Percentiles rank a stretch among this genome's conserved stretches.
Conservation (phyloP, 495 filamentous ascomycete species). For the Trypethelium eluteriae region DNA sequence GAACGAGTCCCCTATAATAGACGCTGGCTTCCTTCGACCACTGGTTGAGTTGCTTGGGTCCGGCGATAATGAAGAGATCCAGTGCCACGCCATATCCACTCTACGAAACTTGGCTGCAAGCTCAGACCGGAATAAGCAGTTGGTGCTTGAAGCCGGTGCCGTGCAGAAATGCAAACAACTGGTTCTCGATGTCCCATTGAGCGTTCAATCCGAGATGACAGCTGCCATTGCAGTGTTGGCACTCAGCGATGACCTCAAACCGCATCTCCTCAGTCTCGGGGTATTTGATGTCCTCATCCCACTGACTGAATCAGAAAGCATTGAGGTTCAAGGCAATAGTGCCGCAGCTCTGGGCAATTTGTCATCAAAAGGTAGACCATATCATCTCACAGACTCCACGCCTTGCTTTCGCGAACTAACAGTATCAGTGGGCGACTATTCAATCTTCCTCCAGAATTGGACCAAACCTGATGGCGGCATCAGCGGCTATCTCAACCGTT, state of each 20-base stretch:
- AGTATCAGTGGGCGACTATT: conserved; percentile 82
- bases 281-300: conserved; percentile 97
- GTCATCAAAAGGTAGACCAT: conserved; percentile 76
- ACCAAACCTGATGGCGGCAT: conserved; percentile 85
- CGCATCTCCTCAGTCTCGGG: conserved; percentile 80
- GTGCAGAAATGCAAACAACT: conserved; percentile 98
- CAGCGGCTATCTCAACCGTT: conserved; percentile 86
- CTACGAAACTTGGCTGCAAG: conserved; percentile 91
- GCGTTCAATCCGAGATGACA: conserved; percentile 97
- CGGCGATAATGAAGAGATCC: conserved; percentile 96
- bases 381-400: neutral
- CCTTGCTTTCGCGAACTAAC: neutral
- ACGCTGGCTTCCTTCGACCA: conserved; percentile 89
- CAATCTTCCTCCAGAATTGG: conserved; percentile 92
- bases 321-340: conserved; percentile 97
- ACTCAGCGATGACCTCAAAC: conserved; percentile 90
- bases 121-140: conserved; percentile 92
- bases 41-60: conserved; percentile 88
- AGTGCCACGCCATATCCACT: conserved; percentile 97
- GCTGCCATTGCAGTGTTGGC: conserved; percentile 97
- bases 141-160: conserved; percentile 90
- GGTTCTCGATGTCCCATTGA: conserved; percentile 84
- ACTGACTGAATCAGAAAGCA: conserved; percentile 86
- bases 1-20: conserved; percentile 98
- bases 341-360: conserved; percentile 91